Base-by-base conservation (phyloP, 441 rosid genomes). In the Melastoma candidum region DNA sequence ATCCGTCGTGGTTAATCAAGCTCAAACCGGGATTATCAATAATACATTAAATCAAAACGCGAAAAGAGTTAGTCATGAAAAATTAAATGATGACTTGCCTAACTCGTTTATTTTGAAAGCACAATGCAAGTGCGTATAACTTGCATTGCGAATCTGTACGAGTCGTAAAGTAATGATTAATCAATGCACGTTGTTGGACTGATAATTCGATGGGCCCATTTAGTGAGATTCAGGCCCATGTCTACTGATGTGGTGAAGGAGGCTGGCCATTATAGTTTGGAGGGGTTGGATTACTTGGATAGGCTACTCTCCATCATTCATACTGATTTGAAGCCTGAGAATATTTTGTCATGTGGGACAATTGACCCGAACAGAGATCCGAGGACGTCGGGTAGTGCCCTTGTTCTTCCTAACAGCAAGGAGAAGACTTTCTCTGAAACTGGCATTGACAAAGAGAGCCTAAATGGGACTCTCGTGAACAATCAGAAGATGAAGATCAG, bases 311-410 rank as follows among this genome's bases (percentile, higher is more conserved):
- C 64, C 22, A 60, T 60, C 57, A 60, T 60, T 51, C 64, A 60
- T 45, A 60, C 64, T 32, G 64, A 60, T 47, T 39, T 60, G 51
- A 60, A 60, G 57, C 64, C 64, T 3, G 64, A 60, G 50, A 60
- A 60, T 53, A 52, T 60, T 51, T 60, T 60, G 64, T 12, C 51
- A 26, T 39, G 52, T 32, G 32, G 51, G 12, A 52, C 32, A 45
- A 52, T 60, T 0, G 64, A 60, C 52, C 64, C 64, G 0, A 26
- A 43, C 51, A 60, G 51, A 46, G 64, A 60, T 36, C 57, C 64
- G 7, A 47, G 52, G 24, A 60, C 32, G 52, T 43, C 64, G 1
- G 64, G 57, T 7, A 22, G 24, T 29, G 36, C 64, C 47, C 41
- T 44, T 8, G 7, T 60, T 53, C 63, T 44, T 51, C 46, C 56